Percentiles rank a stretch among this genome's conserved stretches.
These are phyloP conservation scores for Cladosporium sp. DNA, from an alignment of 2,329 filamentous ascomycete genomes.

Conservation along the genomic window DNA sequence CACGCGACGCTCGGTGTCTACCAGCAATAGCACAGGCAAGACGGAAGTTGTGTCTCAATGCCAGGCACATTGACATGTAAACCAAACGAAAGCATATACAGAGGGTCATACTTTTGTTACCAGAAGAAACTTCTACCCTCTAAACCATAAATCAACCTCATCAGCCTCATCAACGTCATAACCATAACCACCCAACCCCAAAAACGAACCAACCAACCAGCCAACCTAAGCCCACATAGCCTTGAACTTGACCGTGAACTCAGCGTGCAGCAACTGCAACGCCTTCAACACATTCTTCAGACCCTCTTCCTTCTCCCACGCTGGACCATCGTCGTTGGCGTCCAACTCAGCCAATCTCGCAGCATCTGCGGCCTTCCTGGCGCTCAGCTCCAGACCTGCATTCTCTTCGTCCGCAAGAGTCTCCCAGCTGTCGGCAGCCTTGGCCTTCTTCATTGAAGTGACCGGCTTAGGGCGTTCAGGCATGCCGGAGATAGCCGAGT, in stretches of 20 bases:
- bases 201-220: background rate
- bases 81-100: too few species aligned
- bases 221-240: conserved; percentile 50
- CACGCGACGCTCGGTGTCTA: too few species aligned
- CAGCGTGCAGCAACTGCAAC: conserved; percentile 11
- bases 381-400: conserved; percentile 4
- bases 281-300: conserved; percentile 12
- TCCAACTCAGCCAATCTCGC: conserved; percentile 5
- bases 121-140: too few species aligned
- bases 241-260: conserved; percentile 62
- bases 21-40: too few species aligned
- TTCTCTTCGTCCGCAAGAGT: conserved; percentile 11
- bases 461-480: conserved; percentile 23
- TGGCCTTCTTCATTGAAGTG: conserved; percentile 33
- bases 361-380: conserved; percentile 9
- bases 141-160: too few species aligned
- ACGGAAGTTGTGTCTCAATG: too few species aligned
- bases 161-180: too few species aligned
- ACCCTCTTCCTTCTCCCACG: conserved; percentile 13
- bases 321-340: background rate
- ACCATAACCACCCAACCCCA: background rate
- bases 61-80: too few species aligned
- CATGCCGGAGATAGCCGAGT: conserved; percentile 26
- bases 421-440: conserved; percentile 12
- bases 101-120: too few species aligned